Percentiles rank a stretch among this genome's conserved stretches.
Evolutionary conservation across 1,139 yeast species (phyloP).

Genomic region (Taphrina pruni): DNA sequence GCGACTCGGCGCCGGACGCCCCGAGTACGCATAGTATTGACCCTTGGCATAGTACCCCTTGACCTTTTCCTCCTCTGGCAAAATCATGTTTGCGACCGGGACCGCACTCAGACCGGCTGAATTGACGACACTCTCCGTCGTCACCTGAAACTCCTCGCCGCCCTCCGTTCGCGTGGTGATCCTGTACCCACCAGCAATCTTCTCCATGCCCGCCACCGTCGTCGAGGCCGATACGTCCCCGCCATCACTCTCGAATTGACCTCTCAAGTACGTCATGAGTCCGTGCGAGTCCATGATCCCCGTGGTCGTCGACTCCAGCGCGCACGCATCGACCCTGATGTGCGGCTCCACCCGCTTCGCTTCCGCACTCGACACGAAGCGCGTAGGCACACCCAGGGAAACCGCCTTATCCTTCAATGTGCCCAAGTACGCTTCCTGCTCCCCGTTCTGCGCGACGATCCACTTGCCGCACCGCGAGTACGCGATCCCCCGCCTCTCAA

Average conservation of each 20-base stretch:
- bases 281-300: constrained; percentile 87
- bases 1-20: constrained; percentile 55
- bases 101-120: constrained; percentile 82
- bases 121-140: constrained; percentile 68
- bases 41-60: constrained; percentile 79
- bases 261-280: constrained; percentile 64
- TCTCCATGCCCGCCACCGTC: constrained; percentile 58
- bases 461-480: constrained; percentile 78
- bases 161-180: constrained; percentile 3
- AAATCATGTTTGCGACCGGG: constrained; percentile 66
- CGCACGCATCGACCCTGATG: constrained; percentile 66
- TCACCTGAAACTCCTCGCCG: constrained; percentile 51
- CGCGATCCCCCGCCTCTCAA: constrained; percentile 61
- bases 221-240: constrained; percentile 73
- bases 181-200: constrained; percentile 45
- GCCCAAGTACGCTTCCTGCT: constrained; percentile 65
- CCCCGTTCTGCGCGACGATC: constrained; percentile 79
- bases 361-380: constrained; percentile 57
- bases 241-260: constrained; percentile 61
- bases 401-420: constrained; percentile 60
- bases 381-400: constrained; percentile 61
- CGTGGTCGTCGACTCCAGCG: constrained; percentile 78
- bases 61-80: constrained; percentile 67
- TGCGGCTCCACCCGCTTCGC: constrained; percentile 66
- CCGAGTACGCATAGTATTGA: constrained; percentile 68